These are phyloP conservation scores for Ceratocystis diversiconidia DNA, from an alignment of 2,329 filamentous ascomycete genomes.

Conservation along the genomic window DNA sequence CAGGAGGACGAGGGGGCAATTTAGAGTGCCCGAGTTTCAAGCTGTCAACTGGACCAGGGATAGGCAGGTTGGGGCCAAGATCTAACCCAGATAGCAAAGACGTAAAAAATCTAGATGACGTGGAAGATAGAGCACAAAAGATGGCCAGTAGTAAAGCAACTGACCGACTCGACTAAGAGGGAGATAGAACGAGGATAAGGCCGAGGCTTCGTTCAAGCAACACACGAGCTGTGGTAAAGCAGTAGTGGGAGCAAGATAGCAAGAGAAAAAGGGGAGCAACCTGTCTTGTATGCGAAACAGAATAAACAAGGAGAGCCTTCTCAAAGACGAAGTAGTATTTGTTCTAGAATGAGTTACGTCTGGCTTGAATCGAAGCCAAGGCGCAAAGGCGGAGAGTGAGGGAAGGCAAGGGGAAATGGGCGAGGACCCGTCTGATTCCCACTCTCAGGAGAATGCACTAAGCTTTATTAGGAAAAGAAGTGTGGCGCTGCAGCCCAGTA, in stretches of 20 bases:
- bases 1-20: neutral
- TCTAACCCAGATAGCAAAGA: neutral
- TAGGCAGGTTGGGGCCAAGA: neutral
- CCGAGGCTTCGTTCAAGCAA: too few species aligned
- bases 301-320: neutral
- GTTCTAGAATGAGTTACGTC: conserved; percentile 8
- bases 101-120: neutral
- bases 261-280: neutral
- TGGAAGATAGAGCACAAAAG: neutral
- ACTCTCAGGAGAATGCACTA: conserved; percentile 16
- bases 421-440: neutral
- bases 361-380: neutral
- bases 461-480: neutral
- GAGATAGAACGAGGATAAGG: too few species aligned
- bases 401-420: neutral
- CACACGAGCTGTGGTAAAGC: neutral
- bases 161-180: neutral
- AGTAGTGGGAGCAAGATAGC: neutral
- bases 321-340: conserved; percentile 3
- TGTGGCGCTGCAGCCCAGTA: conserved; percentile 15
- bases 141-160: neutral
- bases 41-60: neutral
- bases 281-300: neutral
- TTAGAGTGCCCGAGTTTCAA: conserved; percentile 6
- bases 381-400: neutral